Percentiles rank a stretch among this genome's conserved stretches.
These are phyloP conservation scores for Diophrys appendiculata DNA, from an alignment of 73 alveolate species.

Conservation along the genomic window DNA sequence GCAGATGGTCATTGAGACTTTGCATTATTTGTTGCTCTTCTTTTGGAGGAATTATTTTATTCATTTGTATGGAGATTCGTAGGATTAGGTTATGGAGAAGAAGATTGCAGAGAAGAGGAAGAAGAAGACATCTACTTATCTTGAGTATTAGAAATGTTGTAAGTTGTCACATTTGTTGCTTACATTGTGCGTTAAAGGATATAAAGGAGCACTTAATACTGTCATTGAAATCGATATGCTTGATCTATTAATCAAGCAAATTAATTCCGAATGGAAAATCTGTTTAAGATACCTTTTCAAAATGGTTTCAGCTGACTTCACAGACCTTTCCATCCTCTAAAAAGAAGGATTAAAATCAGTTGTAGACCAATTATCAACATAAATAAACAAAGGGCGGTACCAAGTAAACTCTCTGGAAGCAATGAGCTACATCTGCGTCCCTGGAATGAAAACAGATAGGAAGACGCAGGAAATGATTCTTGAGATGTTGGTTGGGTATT, in stretches of 20 bases:
- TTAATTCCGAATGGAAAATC: background rate
- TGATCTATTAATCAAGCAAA: background rate
- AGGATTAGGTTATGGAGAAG: too few species aligned
- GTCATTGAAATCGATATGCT: background rate
- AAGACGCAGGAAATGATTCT: slow-evolving; percentile 1
- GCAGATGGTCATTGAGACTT: too few species aligned
- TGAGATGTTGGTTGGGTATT: background rate
- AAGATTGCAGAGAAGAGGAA: too few species aligned
- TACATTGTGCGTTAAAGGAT: background rate
- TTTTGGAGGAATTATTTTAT: too few species aligned
- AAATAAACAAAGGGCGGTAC: background rate
- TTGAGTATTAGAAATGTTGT: background rate
- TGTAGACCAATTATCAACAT: background rate
- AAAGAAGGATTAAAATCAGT: background rate
- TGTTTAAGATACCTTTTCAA: background rate
- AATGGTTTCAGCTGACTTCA: background rate
- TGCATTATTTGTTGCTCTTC: too few species aligned
- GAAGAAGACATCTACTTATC: background rate
- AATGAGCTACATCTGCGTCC: background rate
- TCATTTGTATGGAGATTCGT: too few species aligned
- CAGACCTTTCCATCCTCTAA: background rate
- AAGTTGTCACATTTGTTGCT: background rate
- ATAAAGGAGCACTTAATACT: background rate
- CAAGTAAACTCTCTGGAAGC: background rate
- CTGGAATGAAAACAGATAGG: slow-evolving; percentile 3